Conservation (phyloP, 192 early-diverging fungal genomes). For the Radiomyces spectabilis region DNA sequence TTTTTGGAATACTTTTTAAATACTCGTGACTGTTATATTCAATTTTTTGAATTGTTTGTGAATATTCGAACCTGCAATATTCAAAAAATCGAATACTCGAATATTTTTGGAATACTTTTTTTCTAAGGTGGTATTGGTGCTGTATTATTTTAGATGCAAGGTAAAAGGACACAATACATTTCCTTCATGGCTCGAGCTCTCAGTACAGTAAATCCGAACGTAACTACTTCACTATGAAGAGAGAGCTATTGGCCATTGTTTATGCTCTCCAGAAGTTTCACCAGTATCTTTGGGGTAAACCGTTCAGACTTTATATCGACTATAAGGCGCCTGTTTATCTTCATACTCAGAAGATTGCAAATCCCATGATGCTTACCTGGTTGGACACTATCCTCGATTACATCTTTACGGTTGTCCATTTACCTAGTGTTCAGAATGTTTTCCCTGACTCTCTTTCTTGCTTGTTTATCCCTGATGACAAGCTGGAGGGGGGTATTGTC, state of each 20-base stretch:
- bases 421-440: conserved; percentile 15
- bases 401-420: conserved; percentile 9
- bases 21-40: too few relatives aligned
- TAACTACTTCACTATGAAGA: conserved; percentile 27
- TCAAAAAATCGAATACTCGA: too few relatives aligned
- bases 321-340: conserved; percentile 24
- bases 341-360: conserved; percentile 7
- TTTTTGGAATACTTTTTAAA: too few relatives aligned
- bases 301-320: conserved; percentile 27
- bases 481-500: conserved; percentile 4
- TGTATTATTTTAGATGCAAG: too few relatives aligned
- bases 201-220: conserved; percentile 14
- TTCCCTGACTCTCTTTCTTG: conserved; percentile 23
- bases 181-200: too few relatives aligned
- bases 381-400: conserved; percentile 19
- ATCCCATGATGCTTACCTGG: conserved; percentile 17
- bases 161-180: too few relatives aligned
- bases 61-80: too few relatives aligned
- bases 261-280: conserved; percentile 14
- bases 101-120: too few relatives aligned
- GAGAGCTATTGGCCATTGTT: conserved; percentile 12
- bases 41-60: too few relatives aligned
- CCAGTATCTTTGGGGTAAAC: conserved; percentile 21
- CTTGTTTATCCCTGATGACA: background rate
- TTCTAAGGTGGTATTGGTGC: too few relatives aligned